Percentiles rank a stretch among this genome's conserved stretches.
These are phyloP conservation scores for Raphidocelis subcapitata DNA, from an alignment of 139 green algal genomes.

Conservation along the genomic window DNA sequence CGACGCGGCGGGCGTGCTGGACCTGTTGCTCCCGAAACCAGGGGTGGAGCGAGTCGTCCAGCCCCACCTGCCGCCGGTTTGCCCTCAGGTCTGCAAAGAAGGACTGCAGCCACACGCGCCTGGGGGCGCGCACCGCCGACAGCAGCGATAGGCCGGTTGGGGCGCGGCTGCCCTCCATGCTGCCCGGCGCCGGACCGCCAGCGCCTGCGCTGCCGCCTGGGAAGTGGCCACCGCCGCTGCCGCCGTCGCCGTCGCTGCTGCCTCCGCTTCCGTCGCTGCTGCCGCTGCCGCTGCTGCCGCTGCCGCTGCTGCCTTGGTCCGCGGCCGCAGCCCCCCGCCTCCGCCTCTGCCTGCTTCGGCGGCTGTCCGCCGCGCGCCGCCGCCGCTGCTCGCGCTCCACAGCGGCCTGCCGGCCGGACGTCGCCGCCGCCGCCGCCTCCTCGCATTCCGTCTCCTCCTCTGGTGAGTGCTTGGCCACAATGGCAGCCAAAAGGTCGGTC, in stretches of 20 bases:
- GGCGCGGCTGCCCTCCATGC: not conserved
- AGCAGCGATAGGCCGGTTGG: conserved; percentile 16
- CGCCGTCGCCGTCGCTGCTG: conserved; percentile 1
- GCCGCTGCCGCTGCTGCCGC: not conserved
- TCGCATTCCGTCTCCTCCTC: too few relatives aligned
- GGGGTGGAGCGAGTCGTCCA: conserved; percentile 52
- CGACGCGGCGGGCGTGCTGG: conserved; percentile 22
- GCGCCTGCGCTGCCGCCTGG: not conserved
- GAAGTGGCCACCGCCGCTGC: not conserved
- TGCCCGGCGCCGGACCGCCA: not conserved
- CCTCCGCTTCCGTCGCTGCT: not conserved
- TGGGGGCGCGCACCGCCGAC: conserved; percentile 14
- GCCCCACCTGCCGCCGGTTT: conserved; percentile 46
- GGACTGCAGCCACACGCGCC: conserved; percentile 34
- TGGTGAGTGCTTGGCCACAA: too few relatives aligned
- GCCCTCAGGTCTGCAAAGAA: conserved; percentile 46
- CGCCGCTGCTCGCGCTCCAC: too few relatives aligned
- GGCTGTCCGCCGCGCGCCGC: not conserved
- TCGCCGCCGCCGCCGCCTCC: too few relatives aligned
- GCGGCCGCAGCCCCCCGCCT: not conserved
- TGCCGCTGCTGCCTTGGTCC: not conserved
- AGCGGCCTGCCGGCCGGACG: too few relatives aligned
- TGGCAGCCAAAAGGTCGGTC: too few relatives aligned
- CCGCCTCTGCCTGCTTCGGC: not conserved
- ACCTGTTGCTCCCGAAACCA: conserved; percentile 56